Evolutionary conservation across 345 rosid species (phyloP).

Genomic region (Murraya koenigii): DNA sequence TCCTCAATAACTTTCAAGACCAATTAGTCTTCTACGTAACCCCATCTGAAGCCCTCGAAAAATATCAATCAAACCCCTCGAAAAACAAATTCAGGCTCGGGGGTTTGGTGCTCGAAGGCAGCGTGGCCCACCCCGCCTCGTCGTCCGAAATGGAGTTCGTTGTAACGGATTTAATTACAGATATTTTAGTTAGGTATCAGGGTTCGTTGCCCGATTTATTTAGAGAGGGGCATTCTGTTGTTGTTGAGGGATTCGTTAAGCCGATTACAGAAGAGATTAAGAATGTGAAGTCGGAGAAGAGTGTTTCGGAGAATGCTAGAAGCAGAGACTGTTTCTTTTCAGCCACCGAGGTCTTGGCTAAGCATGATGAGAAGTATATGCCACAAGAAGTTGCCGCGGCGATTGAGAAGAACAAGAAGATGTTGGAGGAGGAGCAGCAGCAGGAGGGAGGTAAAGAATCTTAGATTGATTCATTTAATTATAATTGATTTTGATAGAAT

Average conservation of each 20-base stretch:
- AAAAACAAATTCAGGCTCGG: conserved; percentile 79
- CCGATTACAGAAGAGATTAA: conserved; percentile 61
- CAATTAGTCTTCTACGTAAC: conserved; percentile 87
- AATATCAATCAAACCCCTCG: conserved; percentile 58
- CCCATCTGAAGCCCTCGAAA: conserved; percentile 81
- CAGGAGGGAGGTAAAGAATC: conserved; percentile 23
- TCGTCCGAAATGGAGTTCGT: conserved; percentile 85
- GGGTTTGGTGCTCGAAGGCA: conserved; percentile 91
- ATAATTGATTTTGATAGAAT: not conserved
- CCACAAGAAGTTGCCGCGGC: conserved; percentile 94
- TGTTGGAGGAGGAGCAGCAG: conserved; percentile 41
- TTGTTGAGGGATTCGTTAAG: conserved; percentile 89
- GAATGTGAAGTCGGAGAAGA: conserved; percentile 43
- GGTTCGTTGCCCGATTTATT: conserved; percentile 90
- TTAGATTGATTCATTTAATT: conserved; percentile 18
- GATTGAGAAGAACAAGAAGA: conserved; percentile 91
- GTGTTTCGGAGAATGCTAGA: conserved; percentile 72
- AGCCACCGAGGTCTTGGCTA: conserved; percentile 87
- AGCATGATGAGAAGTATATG: conserved; percentile 99
- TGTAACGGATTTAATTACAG: conserved; percentile 79
- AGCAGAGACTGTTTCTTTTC: conserved; percentile 62
- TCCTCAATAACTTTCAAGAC: conserved; percentile 80
- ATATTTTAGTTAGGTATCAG: conserved; percentile 71
- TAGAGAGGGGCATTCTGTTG: conserved; percentile 93
- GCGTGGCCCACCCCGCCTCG: conserved; percentile 70